A percentile compares a stretch with the other conserved stretches of the same genome.
Conservation (phyloP, 352 stramenopile species). For the Phytophthora agathidicida region DNA sequence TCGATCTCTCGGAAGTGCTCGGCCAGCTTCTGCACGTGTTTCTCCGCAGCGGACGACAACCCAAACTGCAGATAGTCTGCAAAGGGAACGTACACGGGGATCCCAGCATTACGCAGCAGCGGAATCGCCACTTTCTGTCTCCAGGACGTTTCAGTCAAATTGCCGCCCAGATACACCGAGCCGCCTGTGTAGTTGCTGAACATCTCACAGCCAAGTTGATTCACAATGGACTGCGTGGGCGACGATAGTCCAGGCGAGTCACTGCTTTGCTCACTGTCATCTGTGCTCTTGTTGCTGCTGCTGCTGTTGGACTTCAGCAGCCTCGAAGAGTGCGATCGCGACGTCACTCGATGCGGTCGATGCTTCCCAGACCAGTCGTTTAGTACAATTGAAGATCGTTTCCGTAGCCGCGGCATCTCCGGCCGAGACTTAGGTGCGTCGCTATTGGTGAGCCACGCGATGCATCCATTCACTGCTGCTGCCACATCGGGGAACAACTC, state of each 20-base stretch:
- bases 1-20: constrained; percentile 69
- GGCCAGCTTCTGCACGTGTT: constrained; percentile 24
- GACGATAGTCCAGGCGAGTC: constrained; percentile 15
- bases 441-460: constrained; percentile 59
- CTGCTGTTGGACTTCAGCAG: constrained; percentile 48
- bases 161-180: constrained; percentile 79
- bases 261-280: constrained; percentile 33
- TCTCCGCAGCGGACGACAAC: constrained; percentile 45
- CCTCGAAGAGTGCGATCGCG: constrained; percentile 67
- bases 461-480: constrained; percentile 48
- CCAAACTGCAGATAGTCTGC: constrained; percentile 77
- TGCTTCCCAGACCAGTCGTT: constrained; percentile 71
- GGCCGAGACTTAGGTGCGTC: constrained; percentile 47
- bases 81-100: constrained; percentile 79
- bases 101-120: constrained; percentile 66
- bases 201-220: constrained; percentile 48
- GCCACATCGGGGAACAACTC: constrained; percentile 60
- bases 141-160: constrained; percentile 76
- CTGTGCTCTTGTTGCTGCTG: constrained; percentile 38
- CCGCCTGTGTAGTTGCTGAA: constrained; percentile 54
- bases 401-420: constrained; percentile 61
- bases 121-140: constrained; percentile 77
- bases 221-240: constrained; percentile 39
- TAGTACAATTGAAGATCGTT: constrained; percentile 80
- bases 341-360: constrained; percentile 51